Base-by-base conservation (phyloP, 108 stramenopile species). In the Cylindrotheca fusiformis region DNA sequence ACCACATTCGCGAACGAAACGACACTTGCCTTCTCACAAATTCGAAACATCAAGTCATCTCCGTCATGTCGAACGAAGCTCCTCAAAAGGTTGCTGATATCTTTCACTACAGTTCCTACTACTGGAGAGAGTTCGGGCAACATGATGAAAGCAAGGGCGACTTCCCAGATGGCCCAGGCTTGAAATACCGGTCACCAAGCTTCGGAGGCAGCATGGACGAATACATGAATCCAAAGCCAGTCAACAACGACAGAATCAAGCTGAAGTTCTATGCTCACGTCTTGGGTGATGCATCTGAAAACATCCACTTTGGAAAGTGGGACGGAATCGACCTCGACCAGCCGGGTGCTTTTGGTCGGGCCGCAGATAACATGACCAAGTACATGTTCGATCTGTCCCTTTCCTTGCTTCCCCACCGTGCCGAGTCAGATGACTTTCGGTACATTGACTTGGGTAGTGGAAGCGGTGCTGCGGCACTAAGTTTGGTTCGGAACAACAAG, bases 251-350 rank as follows among this genome's bases (percentile, higher is more conserved):
- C 32, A 26, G 65, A 8, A 67, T 74, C 52, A 68, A 70, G 25
- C 55, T 75, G 30, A 70, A 75, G 48, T 69, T 75, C 52, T 75
- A 75, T 52, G 41, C 68, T 20, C 19, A 57, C n/a, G 67, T 75
- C 0, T 22, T 75, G 62, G 63, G 67, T 12, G 74, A 75, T 61
- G 68, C 52, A 36, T 33, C 55, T 2, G 46, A 55, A 14, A 63
- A 65, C 25, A 75, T 75, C 45, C 74, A 75, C 48, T 75, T 69
- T 32, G 74, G 72, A 18, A 70, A 75, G 47, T 75, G 74, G 74
- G 74, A 75, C 30, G 62, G 68, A 18, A 44, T 75, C 28, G 67
- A 68, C 41, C 22, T 55, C 26, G 61, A 68, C 18, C 41, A 63
- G n/a, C 55, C 54, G 14, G 74, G 68, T 28, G 67, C 68, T 12